These are phyloP conservation scores for Triadica sebifera DNA, from an alignment of 345 rosid genomes.

Conservation along the genomic window DNA sequence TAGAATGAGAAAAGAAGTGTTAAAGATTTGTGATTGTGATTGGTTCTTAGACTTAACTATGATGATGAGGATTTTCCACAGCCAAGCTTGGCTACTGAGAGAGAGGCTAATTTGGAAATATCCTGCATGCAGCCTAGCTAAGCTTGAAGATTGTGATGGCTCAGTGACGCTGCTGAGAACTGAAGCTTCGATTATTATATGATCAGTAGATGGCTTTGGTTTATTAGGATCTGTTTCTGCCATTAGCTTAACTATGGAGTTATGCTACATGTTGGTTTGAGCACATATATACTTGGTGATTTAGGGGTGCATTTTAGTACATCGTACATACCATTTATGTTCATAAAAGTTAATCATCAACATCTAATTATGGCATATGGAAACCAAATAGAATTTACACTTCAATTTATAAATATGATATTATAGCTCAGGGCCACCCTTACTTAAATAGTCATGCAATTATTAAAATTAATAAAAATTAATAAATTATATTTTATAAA, in stretches of 20 bases:
- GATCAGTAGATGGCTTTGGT: slow-evolving; percentile 1
- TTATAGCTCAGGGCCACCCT: too few relatives aligned
- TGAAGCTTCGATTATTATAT: slow-evolving; percentile 17
- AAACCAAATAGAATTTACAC: too few relatives aligned
- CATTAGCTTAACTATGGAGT: not conserved
- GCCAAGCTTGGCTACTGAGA: slow-evolving; percentile 38
- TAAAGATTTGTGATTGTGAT: slow-evolving; percentile 24
- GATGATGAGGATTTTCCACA: slow-evolving; percentile 37
- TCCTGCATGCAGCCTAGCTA: slow-evolving; percentile 43
- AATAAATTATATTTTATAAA: too few relatives aligned
- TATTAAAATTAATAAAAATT: too few relatives aligned
- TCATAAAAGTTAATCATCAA: too few relatives aligned
- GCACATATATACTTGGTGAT: not conserved
- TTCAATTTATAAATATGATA: too few relatives aligned
- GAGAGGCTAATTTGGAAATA: slow-evolving; percentile 45
- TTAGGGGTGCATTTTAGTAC: not conserved
- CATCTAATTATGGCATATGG: too few relatives aligned
- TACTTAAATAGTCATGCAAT: too few relatives aligned
- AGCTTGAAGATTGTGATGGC: slow-evolving; percentile 24
- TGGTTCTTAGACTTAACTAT: slow-evolving; percentile 15
- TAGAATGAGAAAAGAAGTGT: slow-evolving; percentile 24
- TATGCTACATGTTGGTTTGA: not conserved
- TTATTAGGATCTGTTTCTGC: not conserved
- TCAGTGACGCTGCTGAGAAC: not conserved
- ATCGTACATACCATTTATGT: too few relatives aligned